Base-by-base conservation (phyloP, 1,284 basidiomycete species). In the Boletellus deceptivus region DNA sequence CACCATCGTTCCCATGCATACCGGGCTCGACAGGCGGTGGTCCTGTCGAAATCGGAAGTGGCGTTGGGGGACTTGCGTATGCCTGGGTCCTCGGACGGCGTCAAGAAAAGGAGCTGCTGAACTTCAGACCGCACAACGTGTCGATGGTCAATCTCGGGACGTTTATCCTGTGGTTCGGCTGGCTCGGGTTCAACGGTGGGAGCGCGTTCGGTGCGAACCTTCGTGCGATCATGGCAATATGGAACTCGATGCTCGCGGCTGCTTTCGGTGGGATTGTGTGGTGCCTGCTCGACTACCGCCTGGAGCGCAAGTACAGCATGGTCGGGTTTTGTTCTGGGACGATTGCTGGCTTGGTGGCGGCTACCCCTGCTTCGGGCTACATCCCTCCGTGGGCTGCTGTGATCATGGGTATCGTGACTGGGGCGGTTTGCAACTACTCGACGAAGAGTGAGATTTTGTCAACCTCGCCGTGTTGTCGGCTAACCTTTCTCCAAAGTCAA, bases 51-150 rank as follows among this genome's bases (percentile, higher is more conserved):
- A 93, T 97, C 58, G 89, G 89, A 44, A 93, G 90, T 50, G 94
- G 94, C 42, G 83, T 91, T 41, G 86, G 84, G 27, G 92, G 92
- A 38, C 77, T 96, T 42, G 92, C 92, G 1, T 93, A 89, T 70
- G 88, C 93, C n/a, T 91, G 84, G 88, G 82, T 86, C 24, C 75
- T 90, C 48, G 87, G 87, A 20, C 79, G 80, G 27, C 75, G 88
- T 46, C 82, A 84, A 67, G 87, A 94, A 54, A 86, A 86, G 39
- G 89, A 95, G 63, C 75, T 91, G 22, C 74, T 91, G 59, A 88
- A 94, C 62, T 97, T 94, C 76, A 84, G 93, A 55, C 94, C 94
- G 9, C 92, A 95, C 70, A 97, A 96, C 66, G 92, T 97, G 17
- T 88, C 88, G 29, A 76, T 94, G 69, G 90, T 97, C 61, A 86